These are phyloP conservation scores for Lactarius psammicola DNA, from an alignment of 768 basidiomycete genomes.

Conservation along the genomic window DNA sequence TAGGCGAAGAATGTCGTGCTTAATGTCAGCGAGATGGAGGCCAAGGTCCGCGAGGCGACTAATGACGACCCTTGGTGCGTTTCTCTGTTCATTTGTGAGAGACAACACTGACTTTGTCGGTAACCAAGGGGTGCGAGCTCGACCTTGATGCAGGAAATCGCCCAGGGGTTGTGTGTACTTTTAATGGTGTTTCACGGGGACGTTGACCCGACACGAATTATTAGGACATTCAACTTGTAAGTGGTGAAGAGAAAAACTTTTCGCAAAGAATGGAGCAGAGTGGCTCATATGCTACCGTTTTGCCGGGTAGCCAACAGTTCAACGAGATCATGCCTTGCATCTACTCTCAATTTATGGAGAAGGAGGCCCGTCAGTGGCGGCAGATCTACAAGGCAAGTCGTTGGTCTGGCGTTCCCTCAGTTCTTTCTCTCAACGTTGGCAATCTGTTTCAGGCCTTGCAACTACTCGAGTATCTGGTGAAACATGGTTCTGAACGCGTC, in stretches of 20 bases:
- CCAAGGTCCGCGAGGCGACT: conserved; percentile 93
- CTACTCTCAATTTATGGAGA: conserved; percentile 94
- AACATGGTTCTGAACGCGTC: conserved; percentile 95
- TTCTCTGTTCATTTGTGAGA: neutral
- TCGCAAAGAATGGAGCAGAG: too few relatives aligned
- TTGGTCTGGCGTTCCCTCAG: neutral
- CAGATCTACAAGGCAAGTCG: conserved; percentile 91
- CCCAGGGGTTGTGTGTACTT: conserved; percentile 74
- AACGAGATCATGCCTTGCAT: conserved; percentile 99
- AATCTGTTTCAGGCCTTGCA: conserved; percentile 70
- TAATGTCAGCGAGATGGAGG: conserved; percentile 96
- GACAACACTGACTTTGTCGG: conserved; percentile 3
- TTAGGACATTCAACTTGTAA: conserved; percentile 98
- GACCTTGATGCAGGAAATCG: conserved; percentile 97
- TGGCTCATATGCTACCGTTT: neutral
- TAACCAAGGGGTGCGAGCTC: conserved; percentile 88
- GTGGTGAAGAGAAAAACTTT: conserved; percentile 35
- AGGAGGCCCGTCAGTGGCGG: conserved; percentile 97
- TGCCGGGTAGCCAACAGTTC: conserved; percentile 92
- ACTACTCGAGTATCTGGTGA: conserved; percentile 92
- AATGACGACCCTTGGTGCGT: conserved; percentile 96
- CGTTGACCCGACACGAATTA: neutral
- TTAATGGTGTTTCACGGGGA: conserved; percentile 26
- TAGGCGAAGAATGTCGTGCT: conserved; percentile 96
- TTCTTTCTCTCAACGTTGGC: neutral